These are phyloP conservation scores for Candida multigemmis DNA, from an alignment of 805 yeast species.

Conservation along the genomic window DNA sequence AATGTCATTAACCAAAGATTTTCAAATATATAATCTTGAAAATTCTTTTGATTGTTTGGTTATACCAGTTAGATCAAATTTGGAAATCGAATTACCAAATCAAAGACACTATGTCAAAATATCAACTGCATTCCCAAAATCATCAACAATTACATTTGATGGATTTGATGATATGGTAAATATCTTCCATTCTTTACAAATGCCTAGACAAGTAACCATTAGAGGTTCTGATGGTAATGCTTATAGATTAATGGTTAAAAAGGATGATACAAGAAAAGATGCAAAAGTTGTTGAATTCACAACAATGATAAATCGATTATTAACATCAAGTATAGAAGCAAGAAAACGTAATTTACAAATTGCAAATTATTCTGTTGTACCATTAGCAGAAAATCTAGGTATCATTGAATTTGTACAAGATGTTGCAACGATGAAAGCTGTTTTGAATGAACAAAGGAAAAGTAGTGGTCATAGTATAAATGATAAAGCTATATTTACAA, in stretches of 20 bases:
- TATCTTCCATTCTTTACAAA: constrained; percentile 74
- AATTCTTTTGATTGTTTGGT: constrained; percentile 40
- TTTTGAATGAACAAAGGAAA: constrained; percentile 18
- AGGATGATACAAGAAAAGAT: constrained; percentile 92
- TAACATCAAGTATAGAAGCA: constrained; percentile 61
- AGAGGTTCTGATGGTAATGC: constrained; percentile 70
- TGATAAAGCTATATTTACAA: constrained; percentile 19
- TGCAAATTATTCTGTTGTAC: constrained; percentile 80
- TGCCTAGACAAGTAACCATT: constrained; percentile 70
- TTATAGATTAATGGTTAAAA: constrained; percentile 73
- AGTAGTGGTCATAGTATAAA: constrained; percentile 12
- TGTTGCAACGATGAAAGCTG: constrained; percentile 25
- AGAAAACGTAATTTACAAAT: constrained; percentile 63
- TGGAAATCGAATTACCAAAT: constrained; percentile 57
- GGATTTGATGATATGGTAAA: constrained; percentile 60
- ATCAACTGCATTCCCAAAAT: constrained; percentile 37
- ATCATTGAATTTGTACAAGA: constrained; percentile 57
- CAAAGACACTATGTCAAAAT: constrained; percentile 31
- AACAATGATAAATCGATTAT: constrained; percentile 68
- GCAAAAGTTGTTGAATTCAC: constrained; percentile 91
- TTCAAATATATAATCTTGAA: constrained; percentile 21
- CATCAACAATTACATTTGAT: constrained; percentile 40
- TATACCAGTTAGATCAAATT: constrained; percentile 65
- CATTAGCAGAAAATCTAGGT: constrained; percentile 80
- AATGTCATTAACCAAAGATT: constrained; percentile 31